Conservation (phyloP, 2,329 filamentous ascomycete species). For the Neonectria magnoliae region DNA sequence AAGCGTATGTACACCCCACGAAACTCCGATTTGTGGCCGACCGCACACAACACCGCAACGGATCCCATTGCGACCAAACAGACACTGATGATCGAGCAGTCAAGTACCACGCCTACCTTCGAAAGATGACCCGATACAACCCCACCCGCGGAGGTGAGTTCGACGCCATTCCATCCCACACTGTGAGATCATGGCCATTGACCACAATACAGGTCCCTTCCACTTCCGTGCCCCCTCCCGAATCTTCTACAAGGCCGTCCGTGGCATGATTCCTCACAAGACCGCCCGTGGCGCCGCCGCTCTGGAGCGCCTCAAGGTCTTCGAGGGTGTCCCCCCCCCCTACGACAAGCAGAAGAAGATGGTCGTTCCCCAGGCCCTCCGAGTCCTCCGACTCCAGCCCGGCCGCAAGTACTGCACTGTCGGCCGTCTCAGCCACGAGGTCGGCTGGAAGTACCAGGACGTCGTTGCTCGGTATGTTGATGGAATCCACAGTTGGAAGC, state of each 20-base stretch:
- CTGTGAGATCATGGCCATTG: slow-evolving; percentile 48
- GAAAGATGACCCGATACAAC: slow-evolving; percentile 99
- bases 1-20: slow-evolving; percentile 83
- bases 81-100: slow-evolving; percentile 73
- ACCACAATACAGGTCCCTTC: slow-evolving; percentile 80
- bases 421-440: slow-evolving; percentile 96
- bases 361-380: slow-evolving; percentile 97
- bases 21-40: slow-evolving; percentile 33
- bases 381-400: slow-evolving; percentile 95
- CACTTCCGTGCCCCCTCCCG: slow-evolving; percentile 99
- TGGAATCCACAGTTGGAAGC: neutral
- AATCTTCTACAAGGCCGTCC: slow-evolving; percentile 99
- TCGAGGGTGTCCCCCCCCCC: slow-evolving; percentile 98
- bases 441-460: slow-evolving; percentile 99
- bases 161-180: slow-evolving; percentile 25
- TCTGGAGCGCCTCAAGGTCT: slow-evolving; percentile 98
- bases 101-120: slow-evolving; percentile 99
- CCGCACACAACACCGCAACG: slow-evolving; percentile 31
- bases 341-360: slow-evolving; percentile 99
- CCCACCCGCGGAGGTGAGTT: slow-evolving; percentile 92
- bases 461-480: slow-evolving; percentile 91
- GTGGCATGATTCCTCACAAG: slow-evolving; percentile 99
- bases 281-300: slow-evolving; percentile 96
- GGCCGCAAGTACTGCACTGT: slow-evolving; percentile 99
- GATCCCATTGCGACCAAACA: slow-evolving; percentile 19